These are phyloP conservation scores for Dacryopinax primogenitus DNA, from an alignment of 768 basidiomycete genomes.

Conservation along the genomic window DNA sequence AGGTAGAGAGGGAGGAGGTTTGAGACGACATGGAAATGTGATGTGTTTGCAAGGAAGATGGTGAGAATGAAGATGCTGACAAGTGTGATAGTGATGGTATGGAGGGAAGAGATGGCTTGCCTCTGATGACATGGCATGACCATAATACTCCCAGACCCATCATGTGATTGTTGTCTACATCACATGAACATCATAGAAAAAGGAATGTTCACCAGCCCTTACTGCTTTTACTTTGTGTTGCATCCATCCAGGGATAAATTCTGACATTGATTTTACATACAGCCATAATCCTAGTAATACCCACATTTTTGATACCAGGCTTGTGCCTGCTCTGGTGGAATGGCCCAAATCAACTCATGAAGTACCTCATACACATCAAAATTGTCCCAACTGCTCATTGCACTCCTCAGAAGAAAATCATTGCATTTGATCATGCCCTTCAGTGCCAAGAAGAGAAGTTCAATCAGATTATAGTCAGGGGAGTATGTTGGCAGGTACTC, in stretches of 20 bases:
- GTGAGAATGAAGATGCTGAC: no score
- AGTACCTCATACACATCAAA: neutral
- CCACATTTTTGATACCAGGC: neutral
- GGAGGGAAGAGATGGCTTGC: no score
- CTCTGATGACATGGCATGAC: no score
- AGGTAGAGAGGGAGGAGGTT: no score
- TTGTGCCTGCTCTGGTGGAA: neutral
- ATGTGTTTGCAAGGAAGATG: no score
- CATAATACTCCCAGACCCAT: no score
- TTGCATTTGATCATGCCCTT: constrained; percentile 20
- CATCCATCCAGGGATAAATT: neutral
- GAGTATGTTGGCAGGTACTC: constrained; percentile 17
- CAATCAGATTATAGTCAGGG: constrained; percentile 16
- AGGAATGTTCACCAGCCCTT: no score
- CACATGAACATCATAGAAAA: no score
- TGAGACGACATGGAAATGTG: no score
- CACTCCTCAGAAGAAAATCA: neutral
- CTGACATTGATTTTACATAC: neutral
- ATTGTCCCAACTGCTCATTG: neutral
- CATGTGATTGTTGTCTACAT: no score
- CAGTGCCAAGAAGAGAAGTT: constrained; percentile 23
- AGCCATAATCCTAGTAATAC: neutral
- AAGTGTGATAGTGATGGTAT: no score
- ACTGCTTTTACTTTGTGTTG: neutral
- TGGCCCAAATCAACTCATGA: neutral